Base-by-base conservation (phyloP, 305 asterid genomes). In the Euphrasia arctica region DNA sequence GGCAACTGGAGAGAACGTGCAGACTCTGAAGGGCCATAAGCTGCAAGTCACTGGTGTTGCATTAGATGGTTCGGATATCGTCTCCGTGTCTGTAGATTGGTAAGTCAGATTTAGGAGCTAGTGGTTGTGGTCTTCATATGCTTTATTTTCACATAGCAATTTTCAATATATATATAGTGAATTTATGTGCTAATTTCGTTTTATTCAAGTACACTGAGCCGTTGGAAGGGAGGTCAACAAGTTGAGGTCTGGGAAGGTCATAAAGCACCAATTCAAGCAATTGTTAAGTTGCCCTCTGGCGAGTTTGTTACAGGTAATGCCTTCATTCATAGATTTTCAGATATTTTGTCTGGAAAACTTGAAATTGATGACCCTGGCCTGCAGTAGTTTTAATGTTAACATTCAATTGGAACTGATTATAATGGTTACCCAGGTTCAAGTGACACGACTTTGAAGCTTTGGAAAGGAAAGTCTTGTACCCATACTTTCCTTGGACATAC, bases 201-300 rank as follows among this genome's bases (percentile, higher is more conserved):
- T 66, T 64, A 41, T 61, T 65, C 55, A 72, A 87, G 97, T 78
- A 82, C 94, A 65, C 68, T 93, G 75, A 84, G 95, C 64, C 88
- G 95, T 70, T 93, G 99, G 99, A 90, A 81, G 75, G 90, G 76
- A 63, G 97, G 87, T 66, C 85, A 87, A 65, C 83, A 78, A 70
- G 80, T 86, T 68, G 97, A 86, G 72, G 80, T 68, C 18, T 79
- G 80, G 96, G 99, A 93, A 80, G 96, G 95, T 70, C 96, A 93
- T 71, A 79, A 80, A 71, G 71, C 85, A 64, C 83, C 97, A 47
- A 74, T 88, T 75, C 99, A 93, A 80, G 82, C 97, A 67, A 71
- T 90, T 76, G 69, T 84, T 59, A 90, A 75, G 77, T 75, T 90
- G 73, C 94, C 99, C 63, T 85, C 97, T n/a, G 96, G 99, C 45